Base-by-base conservation (phyloP, 768 basidiomycete genomes). In the Tricholomella constricta region DNA sequence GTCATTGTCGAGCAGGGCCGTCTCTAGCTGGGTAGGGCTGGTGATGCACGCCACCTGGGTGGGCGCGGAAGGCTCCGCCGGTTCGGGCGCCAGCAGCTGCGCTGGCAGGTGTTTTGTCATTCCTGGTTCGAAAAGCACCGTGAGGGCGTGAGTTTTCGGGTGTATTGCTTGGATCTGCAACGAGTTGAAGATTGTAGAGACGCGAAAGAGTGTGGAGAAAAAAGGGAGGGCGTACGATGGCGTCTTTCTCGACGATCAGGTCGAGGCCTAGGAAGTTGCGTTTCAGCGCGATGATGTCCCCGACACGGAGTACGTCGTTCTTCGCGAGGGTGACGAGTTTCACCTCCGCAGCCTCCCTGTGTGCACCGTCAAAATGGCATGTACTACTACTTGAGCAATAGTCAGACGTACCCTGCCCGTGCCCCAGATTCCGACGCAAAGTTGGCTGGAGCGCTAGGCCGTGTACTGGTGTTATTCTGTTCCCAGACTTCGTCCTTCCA, bases 401-500 rank as follows among this genome's bases (percentile, higher is more conserved):
- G n/a, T n/a, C n/a, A n/a, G n/a, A 56, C 67, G 19, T 59, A 77
- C 74, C 75, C 74, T 35, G 72, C 72, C 32, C 60, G 62, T 14
- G 60, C 58, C 17, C 54, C 42, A 22, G 38, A 43, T 26, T 53
- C 50, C 40, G 45, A 40, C 35, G 32, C 58, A 43, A 48, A 53
- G 29, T 22, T 47, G 8, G 31, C 46, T 11, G 47, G 20, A 11
- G 31, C 6, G 11, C 42, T 40, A 46, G 53, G 2, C 7, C 38
- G 38, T 20, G 34, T 50, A 38, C 48, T 59, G 27, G 48, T 43
- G 22, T 61, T 61, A 40, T 82, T 77, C 5, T 78, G 76, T 34
- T 76, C 75, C 84, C 84, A 86, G 29, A 72, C 75, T 29, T 85
- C 80, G 59, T 86, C 84, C 60, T 86, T 86, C 82, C 83, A 85